Evolutionary conservation across 2,329 filamentous ascomycete genomes (phyloP), one percentile per base, ranked within the genome.

Genomic region (Monosporascus sp.): DNA sequence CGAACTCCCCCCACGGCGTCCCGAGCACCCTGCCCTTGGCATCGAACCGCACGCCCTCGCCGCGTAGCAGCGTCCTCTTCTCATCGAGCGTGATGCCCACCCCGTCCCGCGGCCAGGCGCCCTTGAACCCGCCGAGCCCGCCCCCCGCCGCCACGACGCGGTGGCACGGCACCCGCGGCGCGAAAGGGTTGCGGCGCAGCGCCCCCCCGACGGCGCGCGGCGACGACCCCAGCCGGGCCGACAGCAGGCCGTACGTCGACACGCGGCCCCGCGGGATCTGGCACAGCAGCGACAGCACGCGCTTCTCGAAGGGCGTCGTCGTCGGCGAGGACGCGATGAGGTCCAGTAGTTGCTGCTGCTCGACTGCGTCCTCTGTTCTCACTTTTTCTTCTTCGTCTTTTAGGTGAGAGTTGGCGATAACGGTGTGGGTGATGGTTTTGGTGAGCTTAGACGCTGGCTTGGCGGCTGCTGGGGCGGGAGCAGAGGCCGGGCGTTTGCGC

Each of bases 171-270:
- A 67, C 65, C 36, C 82, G 79, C 0, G 90, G 90, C 15, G 90
- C 90, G 63, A 93, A 95, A 0, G 90, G 90, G 66, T 96, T 96
- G 9, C 79, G 75, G 18, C 87, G 80, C 65, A 95, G 76, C 2
- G 67, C 59, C 45, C 72, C 70, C n/a, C 72, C 64, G 1, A 70
- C 63, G 6, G 75, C 65, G 6, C 76, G 66, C 14, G 71, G 69
- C 31, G 70, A 72, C 25, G 73, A 71, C 22, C 60, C 69, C 48
- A 72, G 71, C 17, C 72, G 67, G 7, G 71, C 77, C 0, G 90
- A 83, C 50, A 96, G 75, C 1, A 86, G 77, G 3, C 81, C 86
- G 71, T 96, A 95, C 0, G 90, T 93, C 0, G 88, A 90, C 64
- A 91, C 87, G 51, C 77, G 77, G 35, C 90, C 90, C 17, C 73